These are phyloP conservation scores for Mycena kentingensis DNA, from an alignment of 768 basidiomycete genomes.

Conservation along the genomic window DNA sequence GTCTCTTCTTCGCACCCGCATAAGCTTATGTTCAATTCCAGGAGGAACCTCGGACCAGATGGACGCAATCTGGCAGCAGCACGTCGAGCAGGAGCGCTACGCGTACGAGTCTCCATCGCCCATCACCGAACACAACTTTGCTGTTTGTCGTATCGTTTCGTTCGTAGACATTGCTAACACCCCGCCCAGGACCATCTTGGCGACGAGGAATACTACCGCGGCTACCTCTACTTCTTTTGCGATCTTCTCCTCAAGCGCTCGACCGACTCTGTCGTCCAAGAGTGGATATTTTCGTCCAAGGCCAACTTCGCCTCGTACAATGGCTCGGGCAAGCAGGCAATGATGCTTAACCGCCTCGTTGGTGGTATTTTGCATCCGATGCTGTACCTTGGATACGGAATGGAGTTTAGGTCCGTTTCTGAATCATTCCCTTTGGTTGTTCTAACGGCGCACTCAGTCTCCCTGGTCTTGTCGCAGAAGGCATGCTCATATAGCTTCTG, in stretches of 20 bases:
- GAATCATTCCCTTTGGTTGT: background rate
- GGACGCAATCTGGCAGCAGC: slow-evolving; percentile 17
- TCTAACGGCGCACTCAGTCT: slow-evolving; percentile 23
- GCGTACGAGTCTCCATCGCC: background rate
- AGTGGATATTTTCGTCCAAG: slow-evolving; percentile 11
- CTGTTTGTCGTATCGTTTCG: background rate
- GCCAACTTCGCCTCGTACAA: slow-evolving; percentile 5
- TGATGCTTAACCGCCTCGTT: slow-evolving; percentile 46
- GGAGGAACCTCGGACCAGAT: slow-evolving; percentile 10
- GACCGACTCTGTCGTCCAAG: slow-evolving; percentile 7
- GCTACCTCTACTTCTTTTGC: slow-evolving; percentile 11
- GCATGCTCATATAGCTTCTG: slow-evolving; percentile 28
- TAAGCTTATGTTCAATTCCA: too few relatives aligned
- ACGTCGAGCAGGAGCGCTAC: slow-evolving; percentile 5
- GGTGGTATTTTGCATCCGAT: slow-evolving; percentile 60
- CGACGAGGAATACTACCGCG: slow-evolving; percentile 14
- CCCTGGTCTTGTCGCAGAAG: slow-evolving; percentile 55
- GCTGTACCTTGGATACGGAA: slow-evolving; percentile 60
- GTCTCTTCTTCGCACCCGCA: too few relatives aligned
- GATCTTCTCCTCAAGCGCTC: slow-evolving; percentile 6
- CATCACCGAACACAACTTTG: slow-evolving; percentile 9
- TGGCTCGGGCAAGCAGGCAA: background rate
- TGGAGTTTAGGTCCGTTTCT: slow-evolving; percentile 47
- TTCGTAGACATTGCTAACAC: background rate
- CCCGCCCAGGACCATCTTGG: background rate